phyloP scores from a whole-genome alignment of 306 rosid species.

The Alnus rubra region DNA sequence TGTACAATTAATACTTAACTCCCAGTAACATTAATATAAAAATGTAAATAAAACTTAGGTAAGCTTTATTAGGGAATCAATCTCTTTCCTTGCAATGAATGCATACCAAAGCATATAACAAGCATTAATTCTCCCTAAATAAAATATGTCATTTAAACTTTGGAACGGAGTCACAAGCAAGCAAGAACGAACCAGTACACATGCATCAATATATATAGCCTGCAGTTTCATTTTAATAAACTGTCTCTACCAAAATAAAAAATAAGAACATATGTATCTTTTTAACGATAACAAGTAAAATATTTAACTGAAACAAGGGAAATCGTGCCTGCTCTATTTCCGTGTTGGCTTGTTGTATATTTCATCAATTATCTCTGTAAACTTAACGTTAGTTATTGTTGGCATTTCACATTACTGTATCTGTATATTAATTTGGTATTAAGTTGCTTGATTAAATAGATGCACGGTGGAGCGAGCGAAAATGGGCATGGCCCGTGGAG shows the following conservation, averaged over 20 bases:
- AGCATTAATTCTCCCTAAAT: not conserved
- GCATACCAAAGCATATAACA: slow-evolving; percentile 13
- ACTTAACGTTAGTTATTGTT: too few species aligned
- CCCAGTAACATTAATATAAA: too few species aligned
- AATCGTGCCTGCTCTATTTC: too few species aligned
- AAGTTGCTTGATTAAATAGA: slow-evolving; percentile 22
- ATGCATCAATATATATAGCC: not conserved
- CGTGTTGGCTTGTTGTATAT: too few species aligned
- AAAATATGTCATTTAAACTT: not conserved
- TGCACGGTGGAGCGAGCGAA: slow-evolving; percentile 47
- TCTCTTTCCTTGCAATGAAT: slow-evolving; percentile 28
- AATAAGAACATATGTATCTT: too few species aligned
- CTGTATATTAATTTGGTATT: not conserved
- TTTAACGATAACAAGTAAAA: too few species aligned
- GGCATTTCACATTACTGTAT: too few species aligned
- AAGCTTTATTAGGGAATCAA: slow-evolving; percentile 30
- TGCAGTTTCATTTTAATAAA: too few species aligned
- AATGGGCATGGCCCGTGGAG: slow-evolving; percentile 33
- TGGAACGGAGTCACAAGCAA: slow-evolving; percentile 6
- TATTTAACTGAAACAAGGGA: too few species aligned
- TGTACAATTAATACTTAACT: not conserved
- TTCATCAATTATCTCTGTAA: too few species aligned
- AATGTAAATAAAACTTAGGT: not conserved
- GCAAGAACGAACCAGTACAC: not conserved
- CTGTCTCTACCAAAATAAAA: not conserved